These are phyloP conservation scores for Plasmodium reichenowi DNA, from an alignment of 169 alveolate genomes.

Conservation along the genomic window DNA sequence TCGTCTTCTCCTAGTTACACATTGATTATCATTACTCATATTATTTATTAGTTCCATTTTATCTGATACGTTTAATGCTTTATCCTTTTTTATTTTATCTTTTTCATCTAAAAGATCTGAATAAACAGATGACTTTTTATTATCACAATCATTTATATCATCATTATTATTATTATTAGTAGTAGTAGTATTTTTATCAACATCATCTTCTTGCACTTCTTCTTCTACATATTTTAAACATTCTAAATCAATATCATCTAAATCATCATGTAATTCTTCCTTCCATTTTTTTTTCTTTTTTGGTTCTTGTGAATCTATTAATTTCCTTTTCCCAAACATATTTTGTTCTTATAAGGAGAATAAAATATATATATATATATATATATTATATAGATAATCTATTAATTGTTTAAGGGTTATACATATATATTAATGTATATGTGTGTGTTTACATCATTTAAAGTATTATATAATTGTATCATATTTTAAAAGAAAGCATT, in stretches of 20 bases:
- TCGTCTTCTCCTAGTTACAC: constrained; percentile 38
- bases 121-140: neutral
- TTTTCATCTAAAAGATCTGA: constrained; percentile 15
- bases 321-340: constrained; percentile 74
- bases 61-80: too few relatives aligned
- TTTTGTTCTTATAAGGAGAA: constrained; percentile 28
- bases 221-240: constrained; percentile 57
- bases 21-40: constrained; percentile 4
- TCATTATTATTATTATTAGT: constrained; percentile 10
- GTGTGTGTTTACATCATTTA: constrained; percentile 2
- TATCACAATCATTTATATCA: neutral
- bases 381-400: neutral
- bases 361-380: constrained; percentile 16
- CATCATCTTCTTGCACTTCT: constrained; percentile 21
- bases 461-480: neutral
- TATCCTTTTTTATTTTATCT: neutral
- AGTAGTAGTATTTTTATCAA: neutral
- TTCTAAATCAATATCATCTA: constrained; percentile 72
- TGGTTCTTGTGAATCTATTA: constrained; percentile 21
- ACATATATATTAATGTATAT: neutral
- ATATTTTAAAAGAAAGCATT: neutral
- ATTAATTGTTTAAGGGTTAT: neutral
- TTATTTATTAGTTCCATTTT: neutral
- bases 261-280: constrained; percentile 74
- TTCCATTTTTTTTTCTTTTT: constrained; percentile 74